Evolutionary conservation across 257 asterid species (phyloP), one percentile per base, ranked within the genome.

Genomic region (Avicennia marina): DNA sequence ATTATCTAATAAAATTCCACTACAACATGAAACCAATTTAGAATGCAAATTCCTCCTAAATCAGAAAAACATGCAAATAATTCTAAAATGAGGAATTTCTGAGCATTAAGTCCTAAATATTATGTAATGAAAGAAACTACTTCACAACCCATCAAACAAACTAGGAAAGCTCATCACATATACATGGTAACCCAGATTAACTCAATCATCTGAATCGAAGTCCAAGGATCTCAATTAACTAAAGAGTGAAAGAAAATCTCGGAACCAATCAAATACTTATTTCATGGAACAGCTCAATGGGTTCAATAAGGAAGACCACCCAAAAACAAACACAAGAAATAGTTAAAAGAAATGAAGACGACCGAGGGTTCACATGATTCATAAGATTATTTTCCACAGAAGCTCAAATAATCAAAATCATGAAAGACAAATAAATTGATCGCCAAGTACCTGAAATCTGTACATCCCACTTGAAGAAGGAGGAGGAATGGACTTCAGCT

Each of bases 401-500:
- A 57, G 60, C 6, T 25, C 15, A 50, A 26, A 51, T 47, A 45
- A 27, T 29, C 22, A 34, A 4, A 47, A 48, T 46, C 31, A 33
- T 60, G 29, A 56, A 4, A 64, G 18, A 29, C 13, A 45, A 61
- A 59, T 15, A 18, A 46, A 62, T 47, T 13, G 34, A 36, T 8
- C 24, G 15, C 27, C 63, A 9, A 58, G 34, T 44, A 87, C 98
- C 95, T 79, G 97, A 66, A 89, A 80, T 70, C 94, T 77, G 32
- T 73, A 73, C 96, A 93, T 89, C 53, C 98, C 98, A 63, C 74
- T 78, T 13, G 94, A 77, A 67, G 81, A 75, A 70, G 69, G 31
- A 40, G 94, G 86, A 55, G 86, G 84, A 18, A 78, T 80, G 19
- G 62, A 64, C 78, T 71, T 81, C 58, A 91, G 58, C 69, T 71